These are phyloP conservation scores for Fusarium tupiense DNA, from an alignment of 2,329 filamentous ascomycete species.

Conservation along the genomic window DNA sequence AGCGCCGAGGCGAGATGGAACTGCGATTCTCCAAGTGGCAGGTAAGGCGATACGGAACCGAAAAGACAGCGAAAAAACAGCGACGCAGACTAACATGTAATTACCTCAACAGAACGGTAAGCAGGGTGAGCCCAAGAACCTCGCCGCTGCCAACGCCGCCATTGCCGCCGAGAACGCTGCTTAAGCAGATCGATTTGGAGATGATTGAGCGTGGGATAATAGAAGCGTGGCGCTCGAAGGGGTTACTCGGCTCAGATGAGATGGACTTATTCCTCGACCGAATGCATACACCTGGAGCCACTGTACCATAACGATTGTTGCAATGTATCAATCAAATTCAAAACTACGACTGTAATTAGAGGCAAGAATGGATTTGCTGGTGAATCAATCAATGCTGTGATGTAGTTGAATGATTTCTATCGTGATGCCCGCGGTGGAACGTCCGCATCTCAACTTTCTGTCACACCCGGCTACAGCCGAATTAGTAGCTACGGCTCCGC, in stretches of 20 bases:
- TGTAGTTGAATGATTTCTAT: background rate
- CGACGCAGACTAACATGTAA: constrained; percentile 43
- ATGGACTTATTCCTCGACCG: constrained; percentile 34
- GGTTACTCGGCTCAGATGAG: constrained; percentile 34
- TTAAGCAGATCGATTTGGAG: constrained; percentile 38
- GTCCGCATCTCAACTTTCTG: constrained; percentile 26
- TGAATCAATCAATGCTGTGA: constrained; percentile 10
- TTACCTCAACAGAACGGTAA: constrained; percentile 83
- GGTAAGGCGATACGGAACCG: constrained; percentile 61
- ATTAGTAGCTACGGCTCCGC: constrained; percentile 20
- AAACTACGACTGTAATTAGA: constrained; percentile 26
- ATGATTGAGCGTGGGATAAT: constrained; percentile 40
- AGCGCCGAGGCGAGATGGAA: constrained; percentile 90
- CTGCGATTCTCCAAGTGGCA: constrained; percentile 94
- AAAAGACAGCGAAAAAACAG: background rate
- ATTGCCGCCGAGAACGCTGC: constrained; percentile 52
- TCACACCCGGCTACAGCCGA: constrained; percentile 43
- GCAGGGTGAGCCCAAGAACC: constrained; percentile 84
- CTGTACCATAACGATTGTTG: constrained; percentile 50
- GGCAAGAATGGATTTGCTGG: background rate
- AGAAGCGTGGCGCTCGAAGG: constrained; percentile 27
- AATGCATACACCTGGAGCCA: constrained; percentile 41
- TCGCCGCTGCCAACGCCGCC: constrained; percentile 66
- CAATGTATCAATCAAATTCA: constrained; percentile 44
- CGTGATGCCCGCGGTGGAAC: constrained; percentile 17